These are phyloP conservation scores for Xanthoparmelia taractica DNA, from an alignment of 495 filamentous ascomycete species.

Conservation along the genomic window DNA sequence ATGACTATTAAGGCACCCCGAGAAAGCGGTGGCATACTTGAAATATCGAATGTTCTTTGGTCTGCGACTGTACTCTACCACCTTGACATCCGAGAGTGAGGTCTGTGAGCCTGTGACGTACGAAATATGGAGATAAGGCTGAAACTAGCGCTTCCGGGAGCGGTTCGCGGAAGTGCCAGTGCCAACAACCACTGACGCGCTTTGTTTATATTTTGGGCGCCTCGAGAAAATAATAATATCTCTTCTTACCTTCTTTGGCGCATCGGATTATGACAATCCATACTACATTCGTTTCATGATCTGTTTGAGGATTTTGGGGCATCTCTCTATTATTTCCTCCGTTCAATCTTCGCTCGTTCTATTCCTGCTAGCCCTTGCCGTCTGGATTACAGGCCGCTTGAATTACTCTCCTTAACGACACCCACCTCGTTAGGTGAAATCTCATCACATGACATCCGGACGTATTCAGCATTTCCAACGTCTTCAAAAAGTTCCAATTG, in stretches of 20 bases:
- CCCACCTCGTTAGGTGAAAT: background rate
- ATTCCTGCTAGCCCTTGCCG: background rate
- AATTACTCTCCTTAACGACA: background rate
- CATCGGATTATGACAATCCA: background rate
- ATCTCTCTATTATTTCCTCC: background rate
- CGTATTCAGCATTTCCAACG: background rate
- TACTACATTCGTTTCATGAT: background rate
- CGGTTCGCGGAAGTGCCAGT: background rate
- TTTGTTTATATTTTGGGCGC: background rate
- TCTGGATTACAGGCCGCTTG: background rate
- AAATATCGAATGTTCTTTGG: background rate
- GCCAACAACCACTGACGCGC: constrained; percentile 1
- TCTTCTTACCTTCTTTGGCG: background rate
- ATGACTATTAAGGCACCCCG: constrained; percentile 79
- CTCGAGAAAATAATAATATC: background rate
- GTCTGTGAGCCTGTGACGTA: background rate
- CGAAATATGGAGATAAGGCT: background rate
- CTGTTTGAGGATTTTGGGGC: background rate
- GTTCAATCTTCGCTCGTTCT: background rate
- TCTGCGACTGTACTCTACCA: background rate
- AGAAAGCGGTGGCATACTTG: constrained; percentile 17
- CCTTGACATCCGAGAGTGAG: background rate
- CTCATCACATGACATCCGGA: background rate
- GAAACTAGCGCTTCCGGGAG: constrained; percentile 6
- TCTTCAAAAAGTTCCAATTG: background rate